Evolutionary conservation across 225 moss, liverwort and hornwort species (phyloP), one percentile per base, ranked within the genome.

Genomic region (Pseudisothecium myosuroides): DNA sequence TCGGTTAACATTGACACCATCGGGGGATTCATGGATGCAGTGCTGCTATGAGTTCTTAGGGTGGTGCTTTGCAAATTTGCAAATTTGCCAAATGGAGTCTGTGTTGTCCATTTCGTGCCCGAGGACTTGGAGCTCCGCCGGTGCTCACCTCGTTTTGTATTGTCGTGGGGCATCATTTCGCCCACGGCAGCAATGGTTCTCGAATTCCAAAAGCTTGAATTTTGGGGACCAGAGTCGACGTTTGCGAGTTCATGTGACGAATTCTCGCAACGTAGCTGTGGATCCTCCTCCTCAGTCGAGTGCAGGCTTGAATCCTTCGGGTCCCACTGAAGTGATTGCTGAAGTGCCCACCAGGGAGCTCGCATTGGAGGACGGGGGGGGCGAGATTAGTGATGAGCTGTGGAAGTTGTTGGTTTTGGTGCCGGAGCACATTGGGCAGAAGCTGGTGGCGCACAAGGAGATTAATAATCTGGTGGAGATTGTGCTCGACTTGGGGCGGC

Each of bases 401-500:
- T 90, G 90, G 90, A 92, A 93, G 92, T 81, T 98, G 74, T 65
- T 98, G 82, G 95, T 94, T 19, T 90, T 98, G 88, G 92, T 98
- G 28, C 97, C 98, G 45, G 92, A 94, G 92, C 94, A 97, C 84
- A 94, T 98, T 76, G 93, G 96, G 56, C 92, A 91, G 76, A 95
- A 91, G 81, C 64, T 98, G 59, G 92, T 94, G 81, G 86, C 90
- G 15, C 96, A 98, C 82, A 76, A 90, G 50, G 96, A 97, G 91
- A 94, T 98, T 84, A 90, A 94, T 49, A 60, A 92, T 72, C 83
- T 98, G 91, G 94, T 98, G 83, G 98, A 98, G 65, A 94, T 96
- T 76, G 98, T 98, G 59, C 94, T 98, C 37, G 98, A 98, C 90
- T 92, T 98, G 83, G 98, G 98, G 71, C 92, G 98, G 54, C 95